Evolutionary conservation across 2,329 filamentous ascomycete genomes (phyloP).

Genomic region (Pyricularia grisea): DNA sequence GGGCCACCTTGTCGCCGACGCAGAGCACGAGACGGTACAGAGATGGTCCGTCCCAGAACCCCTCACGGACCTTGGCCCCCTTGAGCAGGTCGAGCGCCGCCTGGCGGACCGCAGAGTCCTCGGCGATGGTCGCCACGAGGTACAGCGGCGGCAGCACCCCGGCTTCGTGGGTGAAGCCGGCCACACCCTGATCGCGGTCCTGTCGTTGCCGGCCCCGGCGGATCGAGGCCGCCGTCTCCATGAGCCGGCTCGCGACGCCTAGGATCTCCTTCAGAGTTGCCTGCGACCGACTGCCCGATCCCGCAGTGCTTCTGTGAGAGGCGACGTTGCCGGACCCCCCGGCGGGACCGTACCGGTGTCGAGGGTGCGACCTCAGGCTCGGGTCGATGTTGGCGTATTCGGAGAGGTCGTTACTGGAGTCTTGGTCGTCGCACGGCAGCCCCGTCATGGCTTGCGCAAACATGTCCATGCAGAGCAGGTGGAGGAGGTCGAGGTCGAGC

Average conservation of each 20-base stretch:
- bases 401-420: neutral
- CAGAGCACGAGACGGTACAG: conserved; percentile 1
- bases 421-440: neutral
- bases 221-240: neutral
- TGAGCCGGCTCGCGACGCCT: neutral
- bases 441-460: conserved; percentile 7
- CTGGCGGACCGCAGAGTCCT: conserved; percentile 5
- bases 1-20: neutral
- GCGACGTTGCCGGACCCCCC: too few species aligned
- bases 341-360: neutral
- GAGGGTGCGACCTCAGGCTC: neutral
- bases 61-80: conserved; percentile 6
- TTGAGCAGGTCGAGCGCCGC: conserved; percentile 8
- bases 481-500: conserved; percentile 12
- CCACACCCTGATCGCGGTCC: neutral
- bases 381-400: neutral
- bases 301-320: neutral
- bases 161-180: conserved; percentile 7
- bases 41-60: conserved; percentile 8
- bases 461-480: conserved; percentile 13
- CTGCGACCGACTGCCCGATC: neutral
- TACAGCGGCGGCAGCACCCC: conserved; percentile 9
- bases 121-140: conserved; percentile 8
- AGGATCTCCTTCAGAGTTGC: conserved; percentile 1
- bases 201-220: neutral